Evolutionary conservation across 768 basidiomycete genomes (phyloP).

Genomic region (Macrocybe gigantea): DNA sequence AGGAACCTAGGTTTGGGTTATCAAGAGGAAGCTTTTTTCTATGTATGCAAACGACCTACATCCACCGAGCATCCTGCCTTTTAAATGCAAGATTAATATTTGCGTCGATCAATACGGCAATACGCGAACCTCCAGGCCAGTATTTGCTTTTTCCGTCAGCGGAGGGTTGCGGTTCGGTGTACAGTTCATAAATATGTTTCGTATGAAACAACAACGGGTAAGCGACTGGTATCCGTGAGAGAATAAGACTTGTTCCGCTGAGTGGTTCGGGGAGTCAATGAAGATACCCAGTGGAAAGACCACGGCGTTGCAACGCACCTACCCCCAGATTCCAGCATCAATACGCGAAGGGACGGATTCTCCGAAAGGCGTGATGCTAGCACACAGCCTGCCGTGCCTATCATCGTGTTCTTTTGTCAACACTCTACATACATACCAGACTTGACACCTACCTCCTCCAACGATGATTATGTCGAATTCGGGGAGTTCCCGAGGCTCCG

Average conservation of each 20-base stretch:
- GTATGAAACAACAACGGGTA: conserved; percentile 37
- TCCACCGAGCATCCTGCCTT: conserved; percentile 68
- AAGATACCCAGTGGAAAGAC: background rate
- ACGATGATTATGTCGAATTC: conserved; percentile 48
- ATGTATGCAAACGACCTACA: conserved; percentile 38
- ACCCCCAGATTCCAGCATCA: conserved; percentile 54
- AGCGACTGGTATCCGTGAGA: conserved; percentile 38
- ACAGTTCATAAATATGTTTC: conserved; percentile 46
- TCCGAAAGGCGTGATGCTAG: conserved; percentile 55
- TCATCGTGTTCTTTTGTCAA: background rate
- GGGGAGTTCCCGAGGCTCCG: conserved; percentile 8
- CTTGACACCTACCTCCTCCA: conserved; percentile 39
- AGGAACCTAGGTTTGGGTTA: conserved; percentile 36
- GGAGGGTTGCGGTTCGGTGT: conserved; percentile 50
- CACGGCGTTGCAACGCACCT: conserved; percentile 33
- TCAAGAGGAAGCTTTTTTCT: background rate
- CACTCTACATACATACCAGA: background rate
- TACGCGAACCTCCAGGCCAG: conserved; percentile 59
- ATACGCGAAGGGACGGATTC: conserved; percentile 44
- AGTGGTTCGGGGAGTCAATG: background rate
- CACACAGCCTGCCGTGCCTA: conserved; percentile 59
- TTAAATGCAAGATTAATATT: background rate
- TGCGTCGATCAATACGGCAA: background rate
- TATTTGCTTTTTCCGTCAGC: conserved; percentile 41
- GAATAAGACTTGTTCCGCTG: conserved; percentile 38